Percentiles rank a stretch among this genome's conserved stretches.
phyloP scores from a whole-genome alignment of 768 basidiomycete genomes.

The Xerocomellus intermedius region DNA sequence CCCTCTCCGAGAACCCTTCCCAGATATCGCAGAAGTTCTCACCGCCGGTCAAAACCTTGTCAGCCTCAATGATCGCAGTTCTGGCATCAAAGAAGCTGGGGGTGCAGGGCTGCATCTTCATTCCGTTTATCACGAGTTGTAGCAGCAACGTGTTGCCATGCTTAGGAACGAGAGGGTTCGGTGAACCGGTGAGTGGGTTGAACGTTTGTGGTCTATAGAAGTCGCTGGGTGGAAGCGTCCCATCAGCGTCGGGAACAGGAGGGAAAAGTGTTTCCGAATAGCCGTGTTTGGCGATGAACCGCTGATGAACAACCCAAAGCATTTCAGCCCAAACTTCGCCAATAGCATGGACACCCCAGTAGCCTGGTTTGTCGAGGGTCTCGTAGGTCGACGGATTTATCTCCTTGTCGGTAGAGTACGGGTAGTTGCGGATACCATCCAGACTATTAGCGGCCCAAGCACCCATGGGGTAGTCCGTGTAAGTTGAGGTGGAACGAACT shows the following conservation, averaged over 20 bases:
- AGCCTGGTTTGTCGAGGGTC: slow-evolving; percentile 90
- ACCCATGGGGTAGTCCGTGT: slow-evolving; percentile 88
- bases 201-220: slow-evolving; percentile 60
- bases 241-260: slow-evolving; percentile 62
- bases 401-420: slow-evolving; percentile 74
- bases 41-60: slow-evolving; percentile 85
- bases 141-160: slow-evolving; percentile 87
- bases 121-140: slow-evolving; percentile 84
- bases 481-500: slow-evolving; percentile 69
- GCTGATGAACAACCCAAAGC: slow-evolving; percentile 75
- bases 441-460: slow-evolving; percentile 86
- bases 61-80: slow-evolving; percentile 88
- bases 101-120: slow-evolving; percentile 94
- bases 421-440: slow-evolving; percentile 82
- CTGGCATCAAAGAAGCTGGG: slow-evolving; percentile 90
- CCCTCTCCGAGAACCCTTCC: slow-evolving; percentile 79
- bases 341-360: slow-evolving; percentile 91
- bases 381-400: slow-evolving; percentile 92
- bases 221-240: slow-evolving; percentile 58
- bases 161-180: slow-evolving; percentile 68
- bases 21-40: slow-evolving; percentile 91
- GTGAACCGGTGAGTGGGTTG: slow-evolving; percentile 29
- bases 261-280: slow-evolving; percentile 81
- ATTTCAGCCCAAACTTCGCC: slow-evolving; percentile 97
- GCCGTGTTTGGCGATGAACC: slow-evolving; percentile 78